phyloP scores from a whole-genome alignment of 768 basidiomycete genomes.

The Lactifluus pinguis region DNA sequence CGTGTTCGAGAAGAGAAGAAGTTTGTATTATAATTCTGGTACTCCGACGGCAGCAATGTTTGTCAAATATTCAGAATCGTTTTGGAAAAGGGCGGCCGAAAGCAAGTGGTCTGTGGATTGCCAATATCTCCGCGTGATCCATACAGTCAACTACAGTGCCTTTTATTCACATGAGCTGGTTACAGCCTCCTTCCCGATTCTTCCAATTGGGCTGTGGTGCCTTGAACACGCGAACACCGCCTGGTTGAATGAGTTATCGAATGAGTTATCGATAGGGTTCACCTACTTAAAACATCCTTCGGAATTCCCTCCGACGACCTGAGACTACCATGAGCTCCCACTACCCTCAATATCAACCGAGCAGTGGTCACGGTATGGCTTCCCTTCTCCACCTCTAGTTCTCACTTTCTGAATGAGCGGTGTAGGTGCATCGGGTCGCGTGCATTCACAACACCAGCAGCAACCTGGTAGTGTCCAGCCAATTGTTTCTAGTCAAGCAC shows the following conservation, averaged over 20 bases:
- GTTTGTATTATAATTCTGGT: neutral
- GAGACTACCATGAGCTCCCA: neutral
- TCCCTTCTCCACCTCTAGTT: neutral
- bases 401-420: neutral
- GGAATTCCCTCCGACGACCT: neutral
- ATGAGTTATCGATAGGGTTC: neutral
- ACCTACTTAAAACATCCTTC: neutral
- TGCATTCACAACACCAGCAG: neutral
- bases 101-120: neutral
- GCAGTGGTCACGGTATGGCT: neutral
- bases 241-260: neutral
- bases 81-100: neutral
- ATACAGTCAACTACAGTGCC: slow-evolving; percentile 4
- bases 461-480: neutral
- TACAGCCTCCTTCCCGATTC: slow-evolving; percentile 13
- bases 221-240: neutral
- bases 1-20: neutral
- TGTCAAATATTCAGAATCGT: neutral
- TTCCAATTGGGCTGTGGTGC: neutral
- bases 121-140: neutral
- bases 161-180: neutral
- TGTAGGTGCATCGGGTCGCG: neutral
- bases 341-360: neutral
- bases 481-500: neutral
- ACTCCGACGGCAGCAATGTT: neutral